Percentiles rank a stretch among this genome's conserved stretches.
phyloP scores from a whole-genome alignment of 2,329 filamentous ascomycete genomes.

The Xylariaceae sp. region DNA sequence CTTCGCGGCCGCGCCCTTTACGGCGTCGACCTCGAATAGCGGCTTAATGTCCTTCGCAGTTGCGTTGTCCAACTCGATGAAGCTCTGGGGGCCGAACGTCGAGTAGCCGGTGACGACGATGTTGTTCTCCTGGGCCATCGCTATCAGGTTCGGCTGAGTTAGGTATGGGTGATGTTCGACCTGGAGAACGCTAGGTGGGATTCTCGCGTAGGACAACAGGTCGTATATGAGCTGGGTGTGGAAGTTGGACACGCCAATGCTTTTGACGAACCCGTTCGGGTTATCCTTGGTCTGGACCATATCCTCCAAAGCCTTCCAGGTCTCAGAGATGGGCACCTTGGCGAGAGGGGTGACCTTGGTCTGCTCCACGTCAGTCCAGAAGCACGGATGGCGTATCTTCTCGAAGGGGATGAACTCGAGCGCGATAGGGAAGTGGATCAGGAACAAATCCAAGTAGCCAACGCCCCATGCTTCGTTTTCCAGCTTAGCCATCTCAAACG shows the following conservation, averaged over 20 bases:
- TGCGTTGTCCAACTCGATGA: constrained; percentile 35
- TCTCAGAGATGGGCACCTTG: constrained; percentile 77
- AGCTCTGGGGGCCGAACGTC: constrained; percentile 60
- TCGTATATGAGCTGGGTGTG: constrained; percentile 76
- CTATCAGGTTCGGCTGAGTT: constrained; percentile 57
- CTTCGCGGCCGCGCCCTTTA: constrained; percentile 58
- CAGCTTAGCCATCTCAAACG: constrained; percentile 61
- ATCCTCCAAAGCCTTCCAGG: constrained; percentile 78
- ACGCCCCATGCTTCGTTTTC: constrained; percentile 65
- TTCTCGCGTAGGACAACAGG: constrained; percentile 74
- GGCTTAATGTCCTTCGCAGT: constrained; percentile 32
- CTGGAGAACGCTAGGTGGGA: constrained; percentile 76
- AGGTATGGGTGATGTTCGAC: constrained; percentile 87
- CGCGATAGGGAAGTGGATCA: constrained; percentile 65
- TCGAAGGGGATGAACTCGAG: constrained; percentile 48
- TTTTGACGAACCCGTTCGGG: constrained; percentile 66
- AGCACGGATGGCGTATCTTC: constrained; percentile 43
- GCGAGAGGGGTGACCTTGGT: constrained; percentile 49
- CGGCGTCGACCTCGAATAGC: constrained; percentile 39
- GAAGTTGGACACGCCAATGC: constrained; percentile 85
- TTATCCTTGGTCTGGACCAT: constrained; percentile 60
- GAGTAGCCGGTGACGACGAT: constrained; percentile 66
- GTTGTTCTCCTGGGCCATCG: constrained; percentile 58
- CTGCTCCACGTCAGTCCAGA: constrained; percentile 47
- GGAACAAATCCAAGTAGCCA: constrained; percentile 70